Conservation (phyloP, 1,284 basidiomycete genomes). For the Schizopora paradoxa region DNA sequence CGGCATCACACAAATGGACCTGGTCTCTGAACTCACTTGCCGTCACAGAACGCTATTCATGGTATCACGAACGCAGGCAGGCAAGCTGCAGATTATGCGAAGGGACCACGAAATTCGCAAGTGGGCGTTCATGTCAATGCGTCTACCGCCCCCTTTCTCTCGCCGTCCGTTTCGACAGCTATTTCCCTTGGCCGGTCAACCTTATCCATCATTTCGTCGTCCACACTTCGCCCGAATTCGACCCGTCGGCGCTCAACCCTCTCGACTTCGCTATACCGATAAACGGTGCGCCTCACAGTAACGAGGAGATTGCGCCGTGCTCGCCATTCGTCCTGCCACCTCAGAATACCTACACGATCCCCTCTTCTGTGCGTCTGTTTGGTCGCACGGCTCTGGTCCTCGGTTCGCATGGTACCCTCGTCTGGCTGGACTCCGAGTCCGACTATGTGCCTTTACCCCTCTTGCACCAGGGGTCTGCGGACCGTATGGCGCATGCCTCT, state of each 20-base stretch:
- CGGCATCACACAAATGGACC: conserved; percentile 42
- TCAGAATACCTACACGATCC: conserved; percentile 36
- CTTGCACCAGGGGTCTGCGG: too few relatives aligned
- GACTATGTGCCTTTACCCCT: too few relatives aligned
- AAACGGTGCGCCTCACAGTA: conserved; percentile 7
- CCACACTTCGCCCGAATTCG: conserved; percentile 37
- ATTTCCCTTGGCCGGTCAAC: conserved; percentile 64
- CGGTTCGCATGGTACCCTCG: conserved; percentile 52
- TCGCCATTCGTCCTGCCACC: conserved; percentile 31
- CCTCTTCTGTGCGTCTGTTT: conserved; percentile 55
- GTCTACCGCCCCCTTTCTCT: conserved; percentile 40
- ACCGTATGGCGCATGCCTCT: too few relatives aligned
- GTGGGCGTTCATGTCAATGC: conserved; percentile 6
- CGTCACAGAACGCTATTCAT: conserved; percentile 25
- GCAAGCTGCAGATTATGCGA: conserved; percentile 4
- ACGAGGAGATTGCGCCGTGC: conserved; percentile 42
- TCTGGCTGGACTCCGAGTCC: conserved; percentile 61
- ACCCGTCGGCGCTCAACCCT: conserved; percentile 20
- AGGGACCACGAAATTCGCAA: neutral
- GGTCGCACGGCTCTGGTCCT: conserved; percentile 47
- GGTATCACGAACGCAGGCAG: conserved; percentile 11
- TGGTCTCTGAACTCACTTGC: conserved; percentile 50
- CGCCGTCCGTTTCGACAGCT: conserved; percentile 53
- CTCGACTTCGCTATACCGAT: conserved; percentile 18
- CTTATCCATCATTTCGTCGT: conserved; percentile 57